These are phyloP conservation scores for Arthrobotrys sphaeroides DNA, from an alignment of 2,329 filamentous ascomycete species.

Conservation along the genomic window DNA sequence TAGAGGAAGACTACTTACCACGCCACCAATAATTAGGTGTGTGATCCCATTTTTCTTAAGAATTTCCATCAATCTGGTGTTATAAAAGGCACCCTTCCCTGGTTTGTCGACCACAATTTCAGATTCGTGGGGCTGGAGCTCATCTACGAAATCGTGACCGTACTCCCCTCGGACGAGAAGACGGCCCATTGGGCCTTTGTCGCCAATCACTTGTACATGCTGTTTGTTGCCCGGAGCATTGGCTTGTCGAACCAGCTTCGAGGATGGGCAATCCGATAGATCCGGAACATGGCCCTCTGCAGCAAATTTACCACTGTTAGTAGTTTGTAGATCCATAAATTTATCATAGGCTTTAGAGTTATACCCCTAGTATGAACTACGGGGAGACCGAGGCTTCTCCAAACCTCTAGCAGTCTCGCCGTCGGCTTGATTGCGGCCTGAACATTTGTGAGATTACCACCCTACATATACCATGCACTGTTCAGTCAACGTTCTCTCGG, in stretches of 20 bases:
- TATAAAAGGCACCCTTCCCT: slow-evolving; percentile 70
- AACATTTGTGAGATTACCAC: slow-evolving; percentile 51
- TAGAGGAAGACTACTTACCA: slow-evolving; percentile 25
- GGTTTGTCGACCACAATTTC: slow-evolving; percentile 70
- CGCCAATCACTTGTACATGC: slow-evolving; percentile 65
- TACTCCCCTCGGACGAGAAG: slow-evolving; percentile 67
- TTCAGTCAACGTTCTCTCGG: too few species aligned
- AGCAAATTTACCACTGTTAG: neutral
- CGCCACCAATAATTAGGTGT: slow-evolving; percentile 65
- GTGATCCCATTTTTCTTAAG: slow-evolving; percentile 68
- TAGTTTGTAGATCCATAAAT: neutral
- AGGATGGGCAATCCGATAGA: slow-evolving; percentile 66
- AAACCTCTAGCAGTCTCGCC: slow-evolving; percentile 61
- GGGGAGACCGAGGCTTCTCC: slow-evolving; percentile 62
- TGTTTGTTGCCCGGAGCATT: slow-evolving; percentile 64
- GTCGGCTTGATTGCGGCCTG: slow-evolving; percentile 58
- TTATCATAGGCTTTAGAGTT: neutral
- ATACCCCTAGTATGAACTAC: slow-evolving; percentile 64
- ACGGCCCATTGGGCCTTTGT: slow-evolving; percentile 67
- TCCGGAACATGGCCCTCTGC: slow-evolving; percentile 65
- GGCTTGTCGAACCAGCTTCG: slow-evolving; percentile 65
- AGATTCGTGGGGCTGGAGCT: slow-evolving; percentile 65
- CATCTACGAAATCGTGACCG: slow-evolving; percentile 68
- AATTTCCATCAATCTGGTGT: slow-evolving; percentile 66
- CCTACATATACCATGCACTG: too few species aligned